Base-by-base conservation (phyloP, 179 eudicot genomes). In the Sideroxylon spinosum region DNA sequence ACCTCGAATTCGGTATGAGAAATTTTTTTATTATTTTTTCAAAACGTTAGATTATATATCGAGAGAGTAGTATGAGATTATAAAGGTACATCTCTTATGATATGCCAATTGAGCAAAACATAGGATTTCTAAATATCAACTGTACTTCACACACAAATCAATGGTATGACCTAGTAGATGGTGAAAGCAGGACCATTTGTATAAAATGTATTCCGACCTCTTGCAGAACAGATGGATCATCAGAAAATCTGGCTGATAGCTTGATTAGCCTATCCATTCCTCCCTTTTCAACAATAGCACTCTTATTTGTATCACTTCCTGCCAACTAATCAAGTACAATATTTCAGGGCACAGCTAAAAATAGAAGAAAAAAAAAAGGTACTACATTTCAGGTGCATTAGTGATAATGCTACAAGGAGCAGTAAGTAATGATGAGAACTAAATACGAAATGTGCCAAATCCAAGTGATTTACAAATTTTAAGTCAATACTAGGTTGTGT, bases 221-320 rank as follows among this genome's bases (percentile, higher is more conserved):
- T 81, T 96, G 99, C 77, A 91, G 79, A 75, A 96, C 94, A 55
- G 90, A 86, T 23, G 99, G 89, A 80, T 96, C 98, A 78, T 94
- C 92, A 14, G 86, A 85, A 78, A 94, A 92, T 89, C 90, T 91
- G 67, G 86, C 74, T 17, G 92, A 73, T 6, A 94, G 94, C 80
- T 73, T 90, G 65, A 96, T 88, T 78, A 96, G 87, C 83, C 85
- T 94, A 79, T 90, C 91, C 85, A 94, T 50, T 76, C 99, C 99
- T 79, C 86, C 85, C 84, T 89, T 96, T 81, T 88, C 96, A 76
- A 92, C 90, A 82, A 96, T 87, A 61, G 91, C 81, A 85, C 82
- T 85, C 86, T 96, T 94, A 74, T 90, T 94, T 73, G 79, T 75
- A 85, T 96, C 99, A 82, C 99, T 96, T 79, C 99, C 99, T 85